Evolutionary conservation across 2,329 filamentous ascomycete genomes (phyloP), one percentile per base, ranked within the genome.

Genomic region (Thelonectria olida): DNA sequence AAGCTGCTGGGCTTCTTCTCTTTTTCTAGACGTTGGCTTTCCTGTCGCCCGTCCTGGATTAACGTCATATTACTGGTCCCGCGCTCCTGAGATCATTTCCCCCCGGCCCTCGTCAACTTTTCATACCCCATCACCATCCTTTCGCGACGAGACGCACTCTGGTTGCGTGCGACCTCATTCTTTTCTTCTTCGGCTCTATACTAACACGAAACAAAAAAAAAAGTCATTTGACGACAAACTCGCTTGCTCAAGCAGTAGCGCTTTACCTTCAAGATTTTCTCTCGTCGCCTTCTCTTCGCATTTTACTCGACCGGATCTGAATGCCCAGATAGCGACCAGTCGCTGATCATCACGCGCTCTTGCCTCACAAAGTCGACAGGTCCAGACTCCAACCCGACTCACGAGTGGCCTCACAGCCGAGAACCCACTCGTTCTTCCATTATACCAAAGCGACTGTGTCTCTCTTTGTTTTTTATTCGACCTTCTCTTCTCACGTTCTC

Each of bases 21-120:
- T 45, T 48, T 45, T 55, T 51, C 45, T 50, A 54, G 36, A 60
- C 57, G 55, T 52, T 52, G 56, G 42, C 22, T 54, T 59, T 27
- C 50, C 42, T 42, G 23, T 54, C 57, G 44, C 47, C 50, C 50
- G 44, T 42, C 42, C 34, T 58, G 22, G 55, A 59, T 44, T n/a
- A 59, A 51, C 57, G 57, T 60, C 57, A 60, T 60, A 55, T 49
- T 38, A 34, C 57, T 28, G 36, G 27, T 25, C 38, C 28, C 50
- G 38, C 49, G 57, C 57, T 54, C 45, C 57, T 39, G 51, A 25
- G 51, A 42, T 51, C 51, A 60, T 60, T 55, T 53, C 57, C 57
- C n/a, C 36, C 49, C 38, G 28, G 38, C 28, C 41, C 51, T 47
- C 42, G 55, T 53, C 50, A 25, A 25, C 36, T 52, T 34, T 39